Evolutionary conservation across 495 filamentous ascomycete genomes (phyloP).

Genomic region (Daldinia concentrica): DNA sequence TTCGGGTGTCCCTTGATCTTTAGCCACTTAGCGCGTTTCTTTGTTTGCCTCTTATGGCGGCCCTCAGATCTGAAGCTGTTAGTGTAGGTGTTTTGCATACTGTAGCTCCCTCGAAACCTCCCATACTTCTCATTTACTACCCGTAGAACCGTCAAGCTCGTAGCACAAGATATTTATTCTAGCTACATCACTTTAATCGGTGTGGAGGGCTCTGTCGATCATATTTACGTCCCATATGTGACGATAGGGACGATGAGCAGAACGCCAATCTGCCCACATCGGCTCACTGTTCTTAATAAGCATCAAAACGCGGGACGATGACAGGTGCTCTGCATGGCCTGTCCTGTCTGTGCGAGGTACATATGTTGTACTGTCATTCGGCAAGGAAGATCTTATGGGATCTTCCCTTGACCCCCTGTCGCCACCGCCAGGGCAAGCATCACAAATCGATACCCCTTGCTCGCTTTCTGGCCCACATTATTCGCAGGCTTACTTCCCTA

Average conservation of each 20-base stretch:
- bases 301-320: constrained; percentile 36
- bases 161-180: constrained; percentile 9
- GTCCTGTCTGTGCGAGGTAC: constrained; percentile 44
- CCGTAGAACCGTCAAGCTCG: constrained; percentile 9
- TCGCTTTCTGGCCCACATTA: constrained; percentile 44
- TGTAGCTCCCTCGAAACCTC: constrained; percentile 12
- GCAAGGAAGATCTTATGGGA: constrained; percentile 49
- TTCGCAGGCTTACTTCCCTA: constrained; percentile 49
- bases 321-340: constrained; percentile 36
- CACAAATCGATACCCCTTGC: constrained; percentile 49
- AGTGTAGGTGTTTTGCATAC: constrained; percentile 19
- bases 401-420: constrained; percentile 47
- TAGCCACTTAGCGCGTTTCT: constrained; percentile 32
- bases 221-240: constrained; percentile 12
- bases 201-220: constrained; percentile 6
- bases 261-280: constrained; percentile 28
- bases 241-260: constrained; percentile 14
- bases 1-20: constrained; percentile 32
- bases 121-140: constrained; percentile 6
- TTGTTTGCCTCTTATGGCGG: constrained; percentile 32
- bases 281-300: constrained; percentile 36
- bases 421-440: constrained; percentile 46
- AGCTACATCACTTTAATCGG: constrained; percentile 6
- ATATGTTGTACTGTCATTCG: constrained; percentile 37
- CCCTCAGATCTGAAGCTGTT: constrained; percentile 28